A percentile compares a stretch with the other conserved stretches of the same genome.
phyloP scores from a whole-genome alignment of 2,329 filamentous ascomycete species.

The Raffaelea arxii region DNA sequence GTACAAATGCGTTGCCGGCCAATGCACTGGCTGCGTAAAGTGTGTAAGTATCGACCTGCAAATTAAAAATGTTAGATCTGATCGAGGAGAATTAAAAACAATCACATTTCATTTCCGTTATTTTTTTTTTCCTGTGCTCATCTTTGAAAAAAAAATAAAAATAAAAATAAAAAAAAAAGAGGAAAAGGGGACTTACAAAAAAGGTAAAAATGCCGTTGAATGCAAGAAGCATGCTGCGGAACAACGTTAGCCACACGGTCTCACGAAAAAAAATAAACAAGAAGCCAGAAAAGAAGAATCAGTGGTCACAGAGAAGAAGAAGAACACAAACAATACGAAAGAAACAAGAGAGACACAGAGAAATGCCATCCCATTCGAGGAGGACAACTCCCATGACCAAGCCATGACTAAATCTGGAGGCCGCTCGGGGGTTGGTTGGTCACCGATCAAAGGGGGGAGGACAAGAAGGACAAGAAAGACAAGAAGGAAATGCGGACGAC shows the following conservation, averaged over 20 bases:
- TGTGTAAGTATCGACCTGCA: constrained; percentile 65
- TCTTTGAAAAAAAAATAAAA: background rate
- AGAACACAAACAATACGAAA: constrained; percentile 18
- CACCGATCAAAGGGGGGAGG: background rate
- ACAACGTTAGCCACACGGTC: constrained; percentile 22
- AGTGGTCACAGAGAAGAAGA: background rate
- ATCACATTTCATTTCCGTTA: no score
- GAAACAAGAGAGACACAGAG: constrained; percentile 8
- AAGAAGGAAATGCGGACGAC: no score
- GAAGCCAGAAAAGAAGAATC: constrained; percentile 2
- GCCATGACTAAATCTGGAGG: no score
- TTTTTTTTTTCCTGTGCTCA: no score
- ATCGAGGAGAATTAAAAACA: no score
- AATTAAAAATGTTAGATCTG: constrained; percentile 11
- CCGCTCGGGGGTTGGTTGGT: no score
- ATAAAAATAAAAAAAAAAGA: background rate
- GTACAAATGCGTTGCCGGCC: constrained; percentile 73
- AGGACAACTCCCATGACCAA: no score
- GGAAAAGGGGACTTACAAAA: constrained; percentile 45
- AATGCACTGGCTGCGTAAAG: constrained; percentile 67
- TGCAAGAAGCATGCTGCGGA: constrained; percentile 57
- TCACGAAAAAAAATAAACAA: constrained; percentile 3
- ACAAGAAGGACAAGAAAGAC: background rate
- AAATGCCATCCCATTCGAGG: background rate
- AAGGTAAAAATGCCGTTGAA: constrained; percentile 86